Evolutionary conservation across 139 green algal genomes (phyloP), one percentile per base, ranked within the genome.

Genomic region (Edaphochlamys debaryana): DNA sequence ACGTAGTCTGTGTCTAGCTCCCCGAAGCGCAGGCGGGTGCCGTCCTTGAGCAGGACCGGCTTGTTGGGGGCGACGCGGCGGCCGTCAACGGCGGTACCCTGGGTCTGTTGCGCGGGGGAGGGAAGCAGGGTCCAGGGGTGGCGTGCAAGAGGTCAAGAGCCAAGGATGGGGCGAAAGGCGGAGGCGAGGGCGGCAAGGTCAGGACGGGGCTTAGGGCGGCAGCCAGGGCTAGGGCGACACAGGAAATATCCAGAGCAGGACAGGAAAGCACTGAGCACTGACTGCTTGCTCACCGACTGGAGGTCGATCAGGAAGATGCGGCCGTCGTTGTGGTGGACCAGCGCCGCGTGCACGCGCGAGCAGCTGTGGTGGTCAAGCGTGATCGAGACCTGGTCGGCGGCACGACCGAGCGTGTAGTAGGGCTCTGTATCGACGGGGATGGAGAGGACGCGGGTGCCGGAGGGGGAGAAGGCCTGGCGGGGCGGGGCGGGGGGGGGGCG

Each of bases 281-380:
- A n/a, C n/a, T n/a, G n/a, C n/a, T n/a, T n/a, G n/a, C n/a, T n/a
- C 30, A 79, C 69, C 54, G 56, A 72, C 25, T 62, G 40, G 13
- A 96, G 70, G 77, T 96, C 93, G 9, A 96, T 96, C 40, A 96
- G 34, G 63, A 92, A 96, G 20, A 94, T 41, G 7, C 93, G 87
- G 3, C 91, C 93, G 84, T 96, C 93, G 4, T 84, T 40, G 66
- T 95, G 92, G 67, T 95, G 92, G n/a, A 95, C 92, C 0, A 96
- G 62, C 13, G 91, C 93, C 13, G 93, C 93, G 79, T 96, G 93
- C 17, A 89, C 45, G 4, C 89, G 50, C 4, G 79, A 90, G 48
- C 78, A 79, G 9, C 48, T 69, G 6, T 83, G 34, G 76, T 93
- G 69, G 22, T 86, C 66, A 3, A 95, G 45, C 1, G 58, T 22